Evolutionary conservation across 2,329 filamentous ascomycete genomes (phyloP).

Genomic region (Cyclaneusma minus): DNA sequence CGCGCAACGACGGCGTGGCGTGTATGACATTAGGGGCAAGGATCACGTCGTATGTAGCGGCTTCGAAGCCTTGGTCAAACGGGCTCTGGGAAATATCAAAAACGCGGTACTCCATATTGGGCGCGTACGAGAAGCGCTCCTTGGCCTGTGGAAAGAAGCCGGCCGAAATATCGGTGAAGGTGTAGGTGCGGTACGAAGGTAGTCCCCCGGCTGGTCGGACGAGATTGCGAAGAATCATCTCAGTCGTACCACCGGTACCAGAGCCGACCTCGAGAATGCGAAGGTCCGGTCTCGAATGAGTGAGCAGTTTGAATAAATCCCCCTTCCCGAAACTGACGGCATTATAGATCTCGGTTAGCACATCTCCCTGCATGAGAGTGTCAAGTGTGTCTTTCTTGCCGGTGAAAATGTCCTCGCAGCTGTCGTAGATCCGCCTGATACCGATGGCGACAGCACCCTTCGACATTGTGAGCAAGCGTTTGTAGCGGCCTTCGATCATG

Average conservation of each 20-base stretch:
- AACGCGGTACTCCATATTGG: neutral
- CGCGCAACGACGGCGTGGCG: neutral
- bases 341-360: conserved; percentile 5
- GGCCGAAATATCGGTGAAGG: conserved; percentile 13
- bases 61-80: neutral
- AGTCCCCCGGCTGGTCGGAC: too few species aligned
- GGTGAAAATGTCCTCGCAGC: conserved; percentile 3
- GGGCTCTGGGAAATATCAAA: neutral
- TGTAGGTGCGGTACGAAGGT: too few species aligned
- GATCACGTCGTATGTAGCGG: neutral
- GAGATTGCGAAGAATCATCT: conserved; percentile 6
- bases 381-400: too few species aligned
- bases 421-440: conserved; percentile 1
- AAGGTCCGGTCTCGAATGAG: conserved; percentile 13
- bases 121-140: conserved; percentile 2
- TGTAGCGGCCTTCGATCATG: too few species aligned
- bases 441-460: conserved; percentile 1
- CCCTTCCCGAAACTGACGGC: conserved; percentile 5
- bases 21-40: neutral
- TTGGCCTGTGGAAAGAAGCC: conserved; percentile 22
- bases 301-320: conserved; percentile 12
- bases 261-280: conserved; percentile 19
- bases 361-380: conserved; percentile 4
- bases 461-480: conserved; percentile 2
- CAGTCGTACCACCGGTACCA: conserved; percentile 13